Evolutionary conservation across 495 filamentous ascomycete genomes (phyloP), one percentile per base, ranked within the genome.

Genomic region (Gamarada debralockiae): DNA sequence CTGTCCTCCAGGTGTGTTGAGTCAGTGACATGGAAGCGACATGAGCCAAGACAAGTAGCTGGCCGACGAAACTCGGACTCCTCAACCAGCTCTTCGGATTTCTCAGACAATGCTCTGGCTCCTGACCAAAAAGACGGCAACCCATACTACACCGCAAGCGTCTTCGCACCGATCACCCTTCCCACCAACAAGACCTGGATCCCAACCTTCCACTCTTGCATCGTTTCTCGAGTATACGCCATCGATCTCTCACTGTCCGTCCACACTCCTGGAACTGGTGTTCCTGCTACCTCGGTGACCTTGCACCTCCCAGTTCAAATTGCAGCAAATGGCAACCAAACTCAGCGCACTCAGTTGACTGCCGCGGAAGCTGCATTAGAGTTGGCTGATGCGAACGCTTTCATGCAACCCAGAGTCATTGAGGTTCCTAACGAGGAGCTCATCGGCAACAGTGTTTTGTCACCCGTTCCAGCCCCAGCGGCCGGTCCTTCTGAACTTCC

Each of bases 181-280:
- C 90, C 93, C 0, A 70, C 67, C 9, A 59, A 66, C 17, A 81
- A 79, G 58, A 73, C 81, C 2, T 90, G 92, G 68, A 68, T 93
- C 23, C 95, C 93, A 0, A 91, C 89, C 15, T 98, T 97, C 71
- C 84, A 93, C 69, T 81, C 83, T 48, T 98, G 93, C 68, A 79
- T 96, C 59, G 73, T 87, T 24, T 87, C 86, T 14, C 84, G 93
- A 53, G 70, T 84, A 21, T 97, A 98, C 70, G 71, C 76, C 8
- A 74, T 97, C 18, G 83, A 86, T 37, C 69, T 97, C 43, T 72
- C 74, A 7, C 62, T 92, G 48, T 73, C 81, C 3, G 68, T 88
- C 36, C 77, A 82, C 48, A 78, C 81, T 0, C 73, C 80, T 4
- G 73, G 73, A 17, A 69, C 80, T n/a, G 74, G 75, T 24, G 64